Evolutionary conservation across 73 alveolate species (phyloP).

Genomic region (Diophrys appendiculata): DNA sequence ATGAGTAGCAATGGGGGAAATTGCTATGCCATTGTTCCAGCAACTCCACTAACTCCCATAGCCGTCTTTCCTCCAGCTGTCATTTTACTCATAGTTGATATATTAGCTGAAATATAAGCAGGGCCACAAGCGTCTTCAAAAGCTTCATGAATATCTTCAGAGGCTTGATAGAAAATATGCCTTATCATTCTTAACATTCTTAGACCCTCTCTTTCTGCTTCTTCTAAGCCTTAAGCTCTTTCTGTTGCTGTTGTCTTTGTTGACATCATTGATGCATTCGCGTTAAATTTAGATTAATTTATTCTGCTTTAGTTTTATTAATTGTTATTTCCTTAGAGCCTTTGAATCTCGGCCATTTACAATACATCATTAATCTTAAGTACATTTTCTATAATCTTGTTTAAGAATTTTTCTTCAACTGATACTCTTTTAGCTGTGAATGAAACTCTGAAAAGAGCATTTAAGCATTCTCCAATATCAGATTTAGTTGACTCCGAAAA

Average conservation of each 20-base stretch:
- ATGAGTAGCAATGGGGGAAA: slow-evolving; percentile 3
- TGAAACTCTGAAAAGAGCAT: slow-evolving; percentile 20
- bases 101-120: not conserved
- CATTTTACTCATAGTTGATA: not conserved
- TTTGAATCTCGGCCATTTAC: slow-evolving; percentile 23
- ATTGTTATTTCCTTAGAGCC: slow-evolving; percentile 4
- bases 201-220: slow-evolving; percentile 36
- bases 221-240: slow-evolving; percentile 6
- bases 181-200: slow-evolving; percentile 42
- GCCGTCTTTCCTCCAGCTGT: not conserved
- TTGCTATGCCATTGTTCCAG: not conserved
- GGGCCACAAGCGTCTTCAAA: not conserved
- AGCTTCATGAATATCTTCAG: slow-evolving; percentile 1
- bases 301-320: no score
- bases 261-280: no score
- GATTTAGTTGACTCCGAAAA: slow-evolving; percentile 20
- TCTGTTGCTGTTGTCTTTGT: not conserved
- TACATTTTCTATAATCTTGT: slow-evolving; percentile 40
- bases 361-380: slow-evolving; percentile 14
- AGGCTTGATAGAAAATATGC: slow-evolving; percentile 24
- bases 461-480: slow-evolving; percentile 30
- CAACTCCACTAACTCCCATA: not conserved
- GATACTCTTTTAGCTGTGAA: slow-evolving; percentile 37
- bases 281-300: no score
- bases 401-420: slow-evolving; percentile 28